A percentile compares a stretch with the other conserved stretches of the same genome.
Evolutionary conservation across 2,329 filamentous ascomycete species (phyloP).

Genomic region (Microcyclosporella mali): DNA sequence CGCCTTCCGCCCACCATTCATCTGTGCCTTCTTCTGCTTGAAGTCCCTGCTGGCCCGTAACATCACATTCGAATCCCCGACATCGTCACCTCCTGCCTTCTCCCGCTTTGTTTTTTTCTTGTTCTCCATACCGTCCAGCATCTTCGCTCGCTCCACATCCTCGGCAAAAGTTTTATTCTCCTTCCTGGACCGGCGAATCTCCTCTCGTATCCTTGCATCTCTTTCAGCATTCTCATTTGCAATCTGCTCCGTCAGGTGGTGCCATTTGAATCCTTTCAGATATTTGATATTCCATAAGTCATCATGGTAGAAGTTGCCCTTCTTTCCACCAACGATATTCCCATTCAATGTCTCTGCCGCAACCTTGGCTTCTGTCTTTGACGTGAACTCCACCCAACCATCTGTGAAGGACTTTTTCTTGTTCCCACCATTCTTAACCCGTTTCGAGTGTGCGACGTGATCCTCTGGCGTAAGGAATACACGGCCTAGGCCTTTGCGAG

Average conservation of each 20-base stretch:
- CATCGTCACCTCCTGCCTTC: constrained; percentile 28
- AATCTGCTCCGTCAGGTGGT: constrained; percentile 65
- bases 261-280: constrained; percentile 78
- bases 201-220: constrained; percentile 66
- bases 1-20: constrained; percentile 8
- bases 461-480: constrained; percentile 77
- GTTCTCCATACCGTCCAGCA: constrained; percentile 62
- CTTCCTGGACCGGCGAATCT: constrained; percentile 66
- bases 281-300: constrained; percentile 83
- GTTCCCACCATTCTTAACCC: constrained; percentile 69
- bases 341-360: constrained; percentile 71
- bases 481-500: constrained; percentile 58
- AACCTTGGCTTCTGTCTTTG: constrained; percentile 70
- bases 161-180: constrained; percentile 77
- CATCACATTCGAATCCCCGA: constrained; percentile 12
- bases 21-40: constrained; percentile 49
- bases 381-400: constrained; percentile 78
- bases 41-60: constrained; percentile 46
- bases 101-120: constrained; percentile 52
- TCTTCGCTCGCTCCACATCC: constrained; percentile 74
- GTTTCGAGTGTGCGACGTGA: constrained; percentile 56
- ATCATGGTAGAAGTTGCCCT: constrained; percentile 75
- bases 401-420: constrained; percentile 77
- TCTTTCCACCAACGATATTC: constrained; percentile 73
- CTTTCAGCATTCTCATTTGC: constrained; percentile 75